phyloP scores from a whole-genome alignment of 2,329 filamentous ascomycete genomes.

The Aspergillus pseudoterreus region DNA sequence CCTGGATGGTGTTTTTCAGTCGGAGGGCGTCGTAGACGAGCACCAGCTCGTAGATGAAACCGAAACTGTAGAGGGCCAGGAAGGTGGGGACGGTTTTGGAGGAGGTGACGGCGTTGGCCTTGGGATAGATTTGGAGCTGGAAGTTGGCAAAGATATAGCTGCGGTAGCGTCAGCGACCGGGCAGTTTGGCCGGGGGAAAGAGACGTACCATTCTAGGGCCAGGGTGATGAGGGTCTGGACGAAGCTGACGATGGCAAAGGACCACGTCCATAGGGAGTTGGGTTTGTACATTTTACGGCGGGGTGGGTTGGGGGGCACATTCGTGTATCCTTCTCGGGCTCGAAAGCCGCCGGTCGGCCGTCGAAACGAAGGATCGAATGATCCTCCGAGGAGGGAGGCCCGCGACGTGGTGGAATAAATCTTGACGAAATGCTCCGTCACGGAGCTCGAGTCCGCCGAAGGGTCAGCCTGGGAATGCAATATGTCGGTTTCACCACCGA shows the following conservation, averaged over 20 bases:
- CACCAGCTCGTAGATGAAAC: constrained; percentile 85
- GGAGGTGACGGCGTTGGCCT: constrained; percentile 39
- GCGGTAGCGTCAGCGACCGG: constrained; percentile 7
- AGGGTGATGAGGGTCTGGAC: constrained; percentile 78
- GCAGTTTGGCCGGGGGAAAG: not conserved
- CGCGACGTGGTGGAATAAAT: constrained; percentile 56
- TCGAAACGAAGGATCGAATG: constrained; percentile 50
- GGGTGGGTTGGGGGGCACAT: constrained; percentile 30
- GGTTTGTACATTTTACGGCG: constrained; percentile 66
- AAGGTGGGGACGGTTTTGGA: constrained; percentile 82
- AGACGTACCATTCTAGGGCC: constrained; percentile 78
- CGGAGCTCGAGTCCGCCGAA: constrained; percentile 33
- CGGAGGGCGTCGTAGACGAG: constrained; percentile 91
- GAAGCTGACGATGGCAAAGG: constrained; percentile 71
- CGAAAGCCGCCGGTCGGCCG: constrained; percentile 48
- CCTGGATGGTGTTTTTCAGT: constrained; percentile 96
- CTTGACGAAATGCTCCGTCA: constrained; percentile 45
- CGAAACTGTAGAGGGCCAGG: constrained; percentile 93
- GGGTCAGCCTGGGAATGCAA: constrained; percentile 26
- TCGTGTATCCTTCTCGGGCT: constrained; percentile 49
- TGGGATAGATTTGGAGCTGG: constrained; percentile 53
- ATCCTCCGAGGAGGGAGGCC: constrained; percentile 58
- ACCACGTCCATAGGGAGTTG: constrained; percentile 81
- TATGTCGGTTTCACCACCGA: constrained; percentile 32
- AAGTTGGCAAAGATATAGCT: constrained; percentile 91